Percentiles rank a stretch among this genome's conserved stretches.
These are phyloP conservation scores for Apocynum venetum DNA, from an alignment of 257 asterid genomes.

Conservation along the genomic window DNA sequence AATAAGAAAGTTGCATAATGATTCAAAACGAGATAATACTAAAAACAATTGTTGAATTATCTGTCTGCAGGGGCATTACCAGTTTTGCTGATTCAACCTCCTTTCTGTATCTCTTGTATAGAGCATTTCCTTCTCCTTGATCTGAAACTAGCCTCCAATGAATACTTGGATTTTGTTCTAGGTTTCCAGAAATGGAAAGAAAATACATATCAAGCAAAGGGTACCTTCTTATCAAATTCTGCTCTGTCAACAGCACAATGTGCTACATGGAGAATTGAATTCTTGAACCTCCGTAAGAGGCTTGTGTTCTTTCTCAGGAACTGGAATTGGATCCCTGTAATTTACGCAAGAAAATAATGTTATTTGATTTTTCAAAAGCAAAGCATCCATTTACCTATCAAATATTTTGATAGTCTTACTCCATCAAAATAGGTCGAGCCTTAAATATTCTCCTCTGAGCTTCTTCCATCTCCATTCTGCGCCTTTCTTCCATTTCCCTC, in stretches of 20 bases:
- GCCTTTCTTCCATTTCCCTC: constrained; percentile 81
- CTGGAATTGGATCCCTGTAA: constrained; percentile 87
- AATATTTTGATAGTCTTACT: constrained; percentile 31
- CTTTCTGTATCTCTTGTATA: constrained; percentile 77
- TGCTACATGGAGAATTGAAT: constrained; percentile 63
- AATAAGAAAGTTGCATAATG: neutral
- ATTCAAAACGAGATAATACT: neutral
- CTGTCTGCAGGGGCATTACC: constrained; percentile 31
- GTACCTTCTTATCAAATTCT: constrained; percentile 84
- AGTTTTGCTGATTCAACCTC: constrained; percentile 79
- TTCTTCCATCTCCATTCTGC: constrained; percentile 70
- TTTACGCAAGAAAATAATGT: neutral
- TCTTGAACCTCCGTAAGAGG: constrained; percentile 86
- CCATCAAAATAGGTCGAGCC: constrained; percentile 81
- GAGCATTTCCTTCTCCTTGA: constrained; percentile 77
- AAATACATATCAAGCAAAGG: neutral
- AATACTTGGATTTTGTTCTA: neutral
- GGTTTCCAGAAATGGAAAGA: neutral
- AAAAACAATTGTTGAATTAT: neutral
- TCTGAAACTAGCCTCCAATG: constrained; percentile 32
- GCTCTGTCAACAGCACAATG: constrained; percentile 80
- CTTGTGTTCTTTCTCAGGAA: constrained; percentile 61
- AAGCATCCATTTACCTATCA: neutral
- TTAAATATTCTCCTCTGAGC: constrained; percentile 74
- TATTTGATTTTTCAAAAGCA: neutral